These are phyloP conservation scores for Alloascoidea africana DNA, from an alignment of 805 yeast genomes.

Conservation along the genomic window DNA sequence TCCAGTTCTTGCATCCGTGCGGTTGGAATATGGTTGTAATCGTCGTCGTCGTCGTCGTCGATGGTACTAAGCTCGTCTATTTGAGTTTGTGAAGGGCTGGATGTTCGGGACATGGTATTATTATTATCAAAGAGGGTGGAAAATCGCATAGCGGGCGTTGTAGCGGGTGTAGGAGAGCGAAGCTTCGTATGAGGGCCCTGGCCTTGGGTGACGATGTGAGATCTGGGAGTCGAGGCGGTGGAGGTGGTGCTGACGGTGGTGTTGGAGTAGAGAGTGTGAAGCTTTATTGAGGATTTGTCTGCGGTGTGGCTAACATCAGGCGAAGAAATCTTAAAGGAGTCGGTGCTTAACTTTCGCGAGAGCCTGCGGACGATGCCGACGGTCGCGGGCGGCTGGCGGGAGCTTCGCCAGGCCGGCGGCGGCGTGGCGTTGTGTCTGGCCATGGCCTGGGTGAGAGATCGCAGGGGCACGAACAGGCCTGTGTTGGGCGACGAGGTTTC, in stretches of 20 bases:
- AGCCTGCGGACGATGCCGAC: neutral
- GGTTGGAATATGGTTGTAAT: neutral
- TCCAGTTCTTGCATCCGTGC: neutral
- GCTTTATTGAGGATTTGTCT: neutral
- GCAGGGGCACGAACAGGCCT: conserved; percentile 52
- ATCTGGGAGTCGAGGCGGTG: too few species aligned
- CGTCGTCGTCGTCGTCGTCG: neutral
- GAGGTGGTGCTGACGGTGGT: too few species aligned
- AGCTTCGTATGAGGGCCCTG: too few species aligned
- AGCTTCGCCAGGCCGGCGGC: neutral
- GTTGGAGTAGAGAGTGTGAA: too few species aligned
- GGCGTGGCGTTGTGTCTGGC: neutral
- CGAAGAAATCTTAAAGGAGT: neutral
- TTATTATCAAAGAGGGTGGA: neutral
- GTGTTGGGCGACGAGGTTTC: conserved; percentile 43
- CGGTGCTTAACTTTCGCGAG: too few species aligned
- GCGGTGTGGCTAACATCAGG: neutral
- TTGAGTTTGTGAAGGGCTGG: neutral
- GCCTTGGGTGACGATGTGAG: too few species aligned
- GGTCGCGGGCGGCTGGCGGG: neutral
- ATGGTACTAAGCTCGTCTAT: neutral
- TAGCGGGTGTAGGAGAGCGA: neutral
- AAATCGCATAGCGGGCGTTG: neutral
- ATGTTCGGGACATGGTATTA: neutral
- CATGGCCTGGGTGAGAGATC: too few species aligned